These are phyloP conservation scores for Trichosporon sp. DNA, from an alignment of 1,284 basidiomycete genomes.

Conservation along the genomic window DNA sequence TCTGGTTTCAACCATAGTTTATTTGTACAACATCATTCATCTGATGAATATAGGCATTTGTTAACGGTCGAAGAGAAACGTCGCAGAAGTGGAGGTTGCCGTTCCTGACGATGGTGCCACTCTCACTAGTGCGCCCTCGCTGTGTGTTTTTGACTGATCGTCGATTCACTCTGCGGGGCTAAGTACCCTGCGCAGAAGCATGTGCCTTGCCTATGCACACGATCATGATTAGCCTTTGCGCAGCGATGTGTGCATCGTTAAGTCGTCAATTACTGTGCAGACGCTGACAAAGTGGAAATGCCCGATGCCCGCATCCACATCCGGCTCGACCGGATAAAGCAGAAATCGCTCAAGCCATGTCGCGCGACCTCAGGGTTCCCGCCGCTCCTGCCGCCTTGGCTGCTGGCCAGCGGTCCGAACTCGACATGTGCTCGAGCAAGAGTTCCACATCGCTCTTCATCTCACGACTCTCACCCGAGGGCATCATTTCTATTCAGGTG, in stretches of 20 bases:
- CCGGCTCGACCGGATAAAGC: background rate
- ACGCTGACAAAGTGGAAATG: background rate
- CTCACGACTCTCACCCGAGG: background rate
- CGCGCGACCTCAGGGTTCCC: background rate
- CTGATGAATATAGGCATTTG: constrained; percentile 30
- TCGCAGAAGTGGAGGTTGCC: background rate
- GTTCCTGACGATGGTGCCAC: background rate
- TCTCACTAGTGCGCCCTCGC: no score
- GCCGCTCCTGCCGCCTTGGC: no score
- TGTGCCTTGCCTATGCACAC: background rate
- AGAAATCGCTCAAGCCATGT: background rate
- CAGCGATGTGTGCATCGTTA: background rate
- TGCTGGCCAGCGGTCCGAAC: background rate
- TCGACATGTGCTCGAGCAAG: background rate
- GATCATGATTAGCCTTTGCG: no score
- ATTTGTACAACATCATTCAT: constrained; percentile 36
- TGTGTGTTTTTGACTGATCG: background rate
- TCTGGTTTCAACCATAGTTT: constrained; percentile 27
- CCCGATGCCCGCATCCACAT: background rate
- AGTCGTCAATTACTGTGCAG: no score
- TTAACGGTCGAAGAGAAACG: background rate
- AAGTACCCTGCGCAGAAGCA: background rate
- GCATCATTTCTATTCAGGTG: background rate
- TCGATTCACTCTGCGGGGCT: background rate
- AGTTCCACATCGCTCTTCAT: background rate